Percentiles rank a stretch among this genome's conserved stretches.
These are phyloP conservation scores for Halophytophthora polymorphica DNA, from an alignment of 352 stramenopile genomes.

Conservation along the genomic window DNA sequence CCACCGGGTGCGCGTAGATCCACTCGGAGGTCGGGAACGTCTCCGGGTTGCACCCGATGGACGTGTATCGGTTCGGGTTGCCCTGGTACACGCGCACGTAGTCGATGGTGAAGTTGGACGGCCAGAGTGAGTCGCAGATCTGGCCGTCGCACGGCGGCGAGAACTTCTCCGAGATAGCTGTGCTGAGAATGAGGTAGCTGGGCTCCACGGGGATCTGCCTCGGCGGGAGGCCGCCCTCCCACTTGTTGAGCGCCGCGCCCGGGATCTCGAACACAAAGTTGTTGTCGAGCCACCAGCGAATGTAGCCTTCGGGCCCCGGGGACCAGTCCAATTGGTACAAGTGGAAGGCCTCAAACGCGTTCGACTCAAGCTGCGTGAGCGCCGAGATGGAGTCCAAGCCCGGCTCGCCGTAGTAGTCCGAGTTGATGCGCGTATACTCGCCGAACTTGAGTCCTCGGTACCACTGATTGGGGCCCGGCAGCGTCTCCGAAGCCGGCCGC, in stretches of 20 bases:
- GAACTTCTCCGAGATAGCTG: conserved; percentile 95
- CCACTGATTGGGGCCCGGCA: conserved; percentile 81
- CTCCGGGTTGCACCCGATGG: conserved; percentile 90
- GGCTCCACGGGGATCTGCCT: conserved; percentile 93
- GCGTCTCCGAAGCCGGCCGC: conserved; percentile 50
- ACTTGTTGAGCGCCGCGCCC: conserved; percentile 80
- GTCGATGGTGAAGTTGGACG: conserved; percentile 93
- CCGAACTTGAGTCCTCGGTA: conserved; percentile 87
- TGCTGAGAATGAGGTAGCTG: conserved; percentile 97
- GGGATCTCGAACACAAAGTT: conserved; percentile 94
- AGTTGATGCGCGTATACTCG: conserved; percentile 90
- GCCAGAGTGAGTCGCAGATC: conserved; percentile 92
- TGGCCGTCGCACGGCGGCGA: conserved; percentile 88
- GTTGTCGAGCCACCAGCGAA: conserved; percentile 93
- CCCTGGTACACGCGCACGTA: conserved; percentile 95
- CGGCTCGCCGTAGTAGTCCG: conserved; percentile 93
- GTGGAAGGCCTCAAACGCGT: conserved; percentile 92
- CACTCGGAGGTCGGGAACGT: conserved; percentile 89
- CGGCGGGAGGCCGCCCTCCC: conserved; percentile 60
- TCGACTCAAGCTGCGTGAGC: conserved; percentile 88
- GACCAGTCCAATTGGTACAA: conserved; percentile 96
- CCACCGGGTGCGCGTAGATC: conserved; percentile 88
- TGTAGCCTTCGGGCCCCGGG: conserved; percentile 87
- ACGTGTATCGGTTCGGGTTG: conserved; percentile 88
- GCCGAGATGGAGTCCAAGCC: conserved; percentile 94